A percentile compares a stretch with the other conserved stretches of the same genome.
phyloP scores from a whole-genome alignment of 2,329 filamentous ascomycete species.

The Aspergillus tanneri region DNA sequence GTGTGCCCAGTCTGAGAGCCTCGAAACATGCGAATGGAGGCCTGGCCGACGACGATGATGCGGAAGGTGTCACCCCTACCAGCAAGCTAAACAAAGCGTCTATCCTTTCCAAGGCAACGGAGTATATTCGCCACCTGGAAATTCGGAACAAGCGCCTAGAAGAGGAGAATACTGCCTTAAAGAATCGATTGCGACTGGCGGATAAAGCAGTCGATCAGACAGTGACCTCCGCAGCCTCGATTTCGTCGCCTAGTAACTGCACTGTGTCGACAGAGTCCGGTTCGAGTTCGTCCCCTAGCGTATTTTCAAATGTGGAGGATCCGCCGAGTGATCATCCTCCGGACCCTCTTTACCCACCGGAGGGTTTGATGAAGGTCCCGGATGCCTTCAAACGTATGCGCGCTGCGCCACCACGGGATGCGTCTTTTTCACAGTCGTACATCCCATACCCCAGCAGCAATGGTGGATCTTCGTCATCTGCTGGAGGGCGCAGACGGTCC shows the following conservation, averaged over 20 bases:
- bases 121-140: slow-evolving; percentile 92
- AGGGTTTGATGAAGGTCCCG: slow-evolving; percentile 46
- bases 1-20: slow-evolving; percentile 83
- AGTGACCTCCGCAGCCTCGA: slow-evolving; percentile 37
- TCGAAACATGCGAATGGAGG: slow-evolving; percentile 56
- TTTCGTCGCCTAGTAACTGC: slow-evolving; percentile 44
- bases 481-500: slow-evolving; percentile 48
- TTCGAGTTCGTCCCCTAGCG: slow-evolving; percentile 39
- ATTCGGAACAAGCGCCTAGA: slow-evolving; percentile 80
- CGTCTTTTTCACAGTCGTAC: slow-evolving; percentile 41
- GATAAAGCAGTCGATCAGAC: slow-evolving; percentile 57
- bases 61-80: slow-evolving; percentile 77
- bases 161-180: slow-evolving; percentile 78
- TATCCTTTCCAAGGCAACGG: slow-evolving; percentile 89
- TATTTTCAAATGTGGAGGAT: slow-evolving; percentile 43
- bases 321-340: slow-evolving; percentile 32
- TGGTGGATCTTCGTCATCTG: slow-evolving; percentile 36
- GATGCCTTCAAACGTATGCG: slow-evolving; percentile 46
- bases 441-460: slow-evolving; percentile 31
- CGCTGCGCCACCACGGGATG: slow-evolving; percentile 33
- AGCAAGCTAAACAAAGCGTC: slow-evolving; percentile 99
- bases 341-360: slow-evolving; percentile 35
- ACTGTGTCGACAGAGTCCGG: slow-evolving; percentile 39
- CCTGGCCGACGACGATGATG: slow-evolving; percentile 67
- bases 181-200: slow-evolving; percentile 75